A percentile compares a stretch with the other conserved stretches of the same genome.
phyloP scores from a whole-genome alignment of 2,329 filamentous ascomycete species.

The Diaporthe eres region DNA sequence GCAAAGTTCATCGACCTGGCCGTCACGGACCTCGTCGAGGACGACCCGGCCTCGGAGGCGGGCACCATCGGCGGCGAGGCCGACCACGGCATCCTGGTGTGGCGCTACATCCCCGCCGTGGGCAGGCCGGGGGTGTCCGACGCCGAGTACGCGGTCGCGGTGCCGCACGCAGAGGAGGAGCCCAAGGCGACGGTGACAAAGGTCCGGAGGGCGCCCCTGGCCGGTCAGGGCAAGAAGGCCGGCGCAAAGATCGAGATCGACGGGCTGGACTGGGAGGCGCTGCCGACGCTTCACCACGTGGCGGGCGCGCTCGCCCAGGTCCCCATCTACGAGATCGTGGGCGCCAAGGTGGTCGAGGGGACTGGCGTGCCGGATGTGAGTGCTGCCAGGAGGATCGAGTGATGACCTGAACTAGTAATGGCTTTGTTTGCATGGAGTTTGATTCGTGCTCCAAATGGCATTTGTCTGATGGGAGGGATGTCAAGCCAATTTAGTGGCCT shows the following conservation, averaged over 20 bases:
- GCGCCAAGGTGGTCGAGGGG: slow-evolving; percentile 69
- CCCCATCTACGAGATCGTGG: slow-evolving; percentile 69
- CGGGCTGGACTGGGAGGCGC: slow-evolving; percentile 63
- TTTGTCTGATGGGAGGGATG: background rate
- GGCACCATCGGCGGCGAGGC: slow-evolving; percentile 47
- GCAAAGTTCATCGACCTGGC: slow-evolving; percentile 46
- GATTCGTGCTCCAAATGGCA: background rate
- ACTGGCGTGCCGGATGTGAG: slow-evolving; percentile 43
- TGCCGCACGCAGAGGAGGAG: slow-evolving; percentile 52
- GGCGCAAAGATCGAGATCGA: slow-evolving; percentile 62
- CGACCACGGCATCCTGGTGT: slow-evolving; percentile 43
- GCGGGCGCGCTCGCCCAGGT: slow-evolving; percentile 66
- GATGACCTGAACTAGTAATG: background rate
- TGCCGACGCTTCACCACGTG: slow-evolving; percentile 74
- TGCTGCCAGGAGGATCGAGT: slow-evolving; percentile 41
- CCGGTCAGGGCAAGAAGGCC: slow-evolving; percentile 26
- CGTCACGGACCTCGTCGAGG: slow-evolving; percentile 43
- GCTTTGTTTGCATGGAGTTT: background rate
- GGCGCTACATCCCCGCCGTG: slow-evolving; percentile 38
- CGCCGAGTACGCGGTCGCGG: slow-evolving; percentile 64
- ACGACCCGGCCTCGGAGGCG: slow-evolving; percentile 44
- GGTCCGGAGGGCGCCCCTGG: slow-evolving; percentile 51
- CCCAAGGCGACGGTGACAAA: slow-evolving; percentile 50
- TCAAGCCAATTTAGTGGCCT: background rate
- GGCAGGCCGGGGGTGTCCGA: slow-evolving; percentile 57